Evolutionary conservation across 2,329 filamentous ascomycete genomes (phyloP).

Genomic region (Stagonosporopsis rhizophila): DNA sequence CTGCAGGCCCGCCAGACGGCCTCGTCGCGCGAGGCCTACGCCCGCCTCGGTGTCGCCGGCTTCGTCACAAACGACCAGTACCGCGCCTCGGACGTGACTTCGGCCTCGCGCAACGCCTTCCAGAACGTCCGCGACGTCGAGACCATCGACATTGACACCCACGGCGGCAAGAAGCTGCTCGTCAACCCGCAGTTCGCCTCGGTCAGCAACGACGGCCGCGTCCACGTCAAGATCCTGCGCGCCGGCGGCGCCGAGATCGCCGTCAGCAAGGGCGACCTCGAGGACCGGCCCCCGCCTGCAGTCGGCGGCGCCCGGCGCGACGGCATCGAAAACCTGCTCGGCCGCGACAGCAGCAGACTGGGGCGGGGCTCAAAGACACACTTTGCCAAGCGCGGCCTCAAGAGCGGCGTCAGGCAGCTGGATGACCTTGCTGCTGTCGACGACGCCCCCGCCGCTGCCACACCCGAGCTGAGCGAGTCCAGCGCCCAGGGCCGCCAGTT

Average conservation of each 20-base stretch:
- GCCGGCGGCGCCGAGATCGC: conserved; percentile 29
- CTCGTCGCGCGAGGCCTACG: conserved; percentile 30
- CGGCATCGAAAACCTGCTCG: background rate
- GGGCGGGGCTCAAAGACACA: too few species aligned
- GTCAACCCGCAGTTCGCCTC: conserved; percentile 55
- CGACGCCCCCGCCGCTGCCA: background rate
- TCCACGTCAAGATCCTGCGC: conserved; percentile 38
- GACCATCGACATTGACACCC: conserved; percentile 51
- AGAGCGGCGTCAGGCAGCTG: conserved; percentile 28
- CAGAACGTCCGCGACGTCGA: conserved; percentile 32
- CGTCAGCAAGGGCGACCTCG: conserved; percentile 35
- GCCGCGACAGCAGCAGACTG: too few species aligned
- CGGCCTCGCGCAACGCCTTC: conserved; percentile 25
- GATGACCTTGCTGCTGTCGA: conserved; percentile 17
- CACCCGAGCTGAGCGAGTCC: conserved; percentile 18
- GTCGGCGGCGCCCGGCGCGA: background rate
- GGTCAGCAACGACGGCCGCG: conserved; percentile 40
- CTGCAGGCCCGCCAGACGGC: conserved; percentile 50
- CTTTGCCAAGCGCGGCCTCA: background rate
- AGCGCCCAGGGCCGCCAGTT: conserved; percentile 27
- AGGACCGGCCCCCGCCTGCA: conserved; percentile 32
- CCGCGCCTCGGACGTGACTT: conserved; percentile 40
- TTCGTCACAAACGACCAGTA: conserved; percentile 51
- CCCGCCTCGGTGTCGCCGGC: conserved; percentile 54
- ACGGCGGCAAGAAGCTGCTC: conserved; percentile 62